A percentile compares a stretch with the other conserved stretches of the same genome.
These are phyloP conservation scores for Arthrobotrys megalospora DNA, from an alignment of 2,329 filamentous ascomycete genomes.

Conservation along the genomic window DNA sequence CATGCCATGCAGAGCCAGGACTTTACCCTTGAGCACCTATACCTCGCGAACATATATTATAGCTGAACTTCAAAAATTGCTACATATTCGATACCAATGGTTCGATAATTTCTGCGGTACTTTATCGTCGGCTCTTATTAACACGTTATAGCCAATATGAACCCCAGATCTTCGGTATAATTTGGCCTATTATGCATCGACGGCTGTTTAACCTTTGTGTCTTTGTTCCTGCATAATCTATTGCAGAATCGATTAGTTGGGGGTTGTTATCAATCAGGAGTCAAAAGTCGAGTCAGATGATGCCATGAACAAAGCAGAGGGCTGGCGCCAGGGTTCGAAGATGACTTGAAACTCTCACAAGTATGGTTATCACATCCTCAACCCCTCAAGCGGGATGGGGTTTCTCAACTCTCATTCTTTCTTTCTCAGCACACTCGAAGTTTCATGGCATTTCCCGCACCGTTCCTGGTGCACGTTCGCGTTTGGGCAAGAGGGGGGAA, in stretches of 20 bases:
- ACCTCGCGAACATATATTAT: conserved; percentile 41
- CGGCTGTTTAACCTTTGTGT: conserved; percentile 53
- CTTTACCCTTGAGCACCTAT: conserved; percentile 33
- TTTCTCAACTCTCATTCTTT: conserved; percentile 38
- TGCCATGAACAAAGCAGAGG: conserved; percentile 33
- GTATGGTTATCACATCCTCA: conserved; percentile 56
- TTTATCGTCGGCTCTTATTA: conserved; percentile 58
- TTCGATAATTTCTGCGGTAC: conserved; percentile 50
- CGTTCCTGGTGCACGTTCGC: conserved; percentile 30
- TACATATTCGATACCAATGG: conserved; percentile 45
- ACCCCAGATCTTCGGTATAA: conserved; percentile 62
- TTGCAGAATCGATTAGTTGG: conserved; percentile 51
- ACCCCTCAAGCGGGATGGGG: conserved; percentile 43
- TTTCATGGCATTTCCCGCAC: conserved; percentile 53
- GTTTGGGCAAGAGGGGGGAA: conserved; percentile 31
- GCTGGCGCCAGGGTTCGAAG: conserved; percentile 27
- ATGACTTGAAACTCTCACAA: conserved; percentile 59
- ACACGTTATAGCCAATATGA: conserved; percentile 58
- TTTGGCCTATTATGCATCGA: conserved; percentile 58
- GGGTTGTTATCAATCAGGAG: conserved; percentile 52
- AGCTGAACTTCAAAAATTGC: conserved; percentile 26
- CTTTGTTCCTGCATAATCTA: conserved; percentile 60
- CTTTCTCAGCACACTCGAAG: conserved; percentile 30
- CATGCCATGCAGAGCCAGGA: conserved; percentile 47
- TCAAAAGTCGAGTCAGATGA: conserved; percentile 55